phyloP scores from a whole-genome alignment of 805 yeast genomes.

The Nakazawaea peltata region DNA sequence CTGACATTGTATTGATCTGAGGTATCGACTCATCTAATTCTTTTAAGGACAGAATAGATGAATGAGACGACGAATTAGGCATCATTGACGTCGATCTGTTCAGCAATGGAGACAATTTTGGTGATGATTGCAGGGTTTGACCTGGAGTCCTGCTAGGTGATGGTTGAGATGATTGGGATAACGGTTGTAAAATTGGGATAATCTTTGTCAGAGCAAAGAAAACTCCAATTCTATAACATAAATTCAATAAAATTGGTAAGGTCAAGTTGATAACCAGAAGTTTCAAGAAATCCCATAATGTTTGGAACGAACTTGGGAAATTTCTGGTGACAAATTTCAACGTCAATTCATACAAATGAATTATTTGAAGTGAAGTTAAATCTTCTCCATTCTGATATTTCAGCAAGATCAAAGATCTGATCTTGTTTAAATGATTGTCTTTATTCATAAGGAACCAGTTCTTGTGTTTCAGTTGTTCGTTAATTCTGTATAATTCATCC shows the following conservation, averaged over 20 bases:
- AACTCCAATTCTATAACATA: constrained; percentile 80
- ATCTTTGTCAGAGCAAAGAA: constrained; percentile 89
- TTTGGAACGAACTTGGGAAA: constrained; percentile 43
- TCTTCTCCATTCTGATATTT: background rate
- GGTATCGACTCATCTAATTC: constrained; percentile 2
- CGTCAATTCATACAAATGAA: constrained; percentile 13
- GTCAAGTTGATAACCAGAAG: constrained; percentile 57
- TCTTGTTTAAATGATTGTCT: constrained; percentile 2
- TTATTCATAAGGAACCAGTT: constrained; percentile 12
- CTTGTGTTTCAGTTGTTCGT: constrained; percentile 22
- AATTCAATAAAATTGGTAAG: constrained; percentile 70
- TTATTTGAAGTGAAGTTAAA: constrained; percentile 6
- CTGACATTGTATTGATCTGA: constrained; percentile 4
- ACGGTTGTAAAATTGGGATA: constrained; percentile 49
- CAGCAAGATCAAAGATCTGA: constrained; percentile 2
- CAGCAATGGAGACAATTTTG: constrained; percentile 7
- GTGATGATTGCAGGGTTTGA: constrained; percentile 7
- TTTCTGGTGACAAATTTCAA: constrained; percentile 39
- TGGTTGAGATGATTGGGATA: background rate
- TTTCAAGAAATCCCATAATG: constrained; percentile 46
- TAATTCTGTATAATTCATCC: constrained; percentile 25
- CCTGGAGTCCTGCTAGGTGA: constrained; percentile 7
- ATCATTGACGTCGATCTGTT: too few relatives aligned
- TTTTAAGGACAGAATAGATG: constrained; percentile 6
- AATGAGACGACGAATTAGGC: constrained; percentile 3